These are phyloP conservation scores for Pseudoscleropodium purum DNA, from an alignment of 225 moss, liverwort and hornwort species.

Conservation along the genomic window DNA sequence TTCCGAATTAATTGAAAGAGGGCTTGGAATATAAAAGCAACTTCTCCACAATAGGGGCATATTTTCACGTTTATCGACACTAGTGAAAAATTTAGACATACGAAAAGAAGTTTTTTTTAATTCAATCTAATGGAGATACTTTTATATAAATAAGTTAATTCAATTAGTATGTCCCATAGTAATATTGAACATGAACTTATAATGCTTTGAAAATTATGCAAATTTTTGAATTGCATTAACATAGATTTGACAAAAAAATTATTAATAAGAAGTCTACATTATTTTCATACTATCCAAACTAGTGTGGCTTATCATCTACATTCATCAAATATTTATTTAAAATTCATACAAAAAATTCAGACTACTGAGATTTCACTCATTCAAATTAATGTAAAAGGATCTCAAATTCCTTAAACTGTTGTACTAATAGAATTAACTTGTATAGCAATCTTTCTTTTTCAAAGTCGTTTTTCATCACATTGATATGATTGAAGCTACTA, in stretches of 20 bases:
- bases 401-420: background rate
- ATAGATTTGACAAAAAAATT: background rate
- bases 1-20: no score
- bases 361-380: background rate
- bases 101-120: background rate
- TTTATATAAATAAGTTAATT: background rate
- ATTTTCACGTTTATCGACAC: background rate
- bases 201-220: background rate
- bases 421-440: background rate
- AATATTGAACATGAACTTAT: background rate
- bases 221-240: background rate
- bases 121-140: background rate
- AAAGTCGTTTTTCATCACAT: background rate
- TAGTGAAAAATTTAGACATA: background rate
- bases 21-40: background rate
- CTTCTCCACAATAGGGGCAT: fast-evolving
- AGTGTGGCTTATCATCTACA: background rate
- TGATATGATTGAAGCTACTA: background rate
- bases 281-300: background rate
- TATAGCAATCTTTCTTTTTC: background rate
- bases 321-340: background rate
- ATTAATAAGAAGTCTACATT: background rate
- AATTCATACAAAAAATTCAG: background rate
- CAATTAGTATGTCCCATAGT: background rate
- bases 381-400: background rate